A percentile compares a stretch with the other conserved stretches of the same genome.
These are phyloP conservation scores for Malassezia arunalokei DNA, from an alignment of 1,284 basidiomycete genomes.

Conservation along the genomic window DNA sequence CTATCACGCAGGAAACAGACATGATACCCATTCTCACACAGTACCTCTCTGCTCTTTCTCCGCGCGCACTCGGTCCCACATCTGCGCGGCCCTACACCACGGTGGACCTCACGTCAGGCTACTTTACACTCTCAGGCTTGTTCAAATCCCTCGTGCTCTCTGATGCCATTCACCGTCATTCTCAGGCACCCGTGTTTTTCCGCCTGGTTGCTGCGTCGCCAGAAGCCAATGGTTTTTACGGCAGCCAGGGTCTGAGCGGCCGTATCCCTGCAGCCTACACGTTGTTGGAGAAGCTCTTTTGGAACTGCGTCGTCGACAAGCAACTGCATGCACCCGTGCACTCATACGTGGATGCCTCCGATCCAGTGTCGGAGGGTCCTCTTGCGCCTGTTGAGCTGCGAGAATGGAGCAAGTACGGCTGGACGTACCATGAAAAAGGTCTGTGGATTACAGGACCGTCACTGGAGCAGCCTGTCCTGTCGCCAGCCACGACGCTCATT, in stretches of 20 bases:
- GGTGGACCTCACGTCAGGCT: slow-evolving; percentile 63
- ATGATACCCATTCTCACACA: slow-evolving; percentile 26
- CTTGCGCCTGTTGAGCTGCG: slow-evolving; percentile 55
- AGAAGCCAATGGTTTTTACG: slow-evolving; percentile 78
- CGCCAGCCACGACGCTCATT: slow-evolving; percentile 57
- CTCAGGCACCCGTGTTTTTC: slow-evolving; percentile 48
- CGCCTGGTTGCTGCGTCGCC: slow-evolving; percentile 75
- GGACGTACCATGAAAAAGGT: slow-evolving; percentile 89
- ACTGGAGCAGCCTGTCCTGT: background rate
- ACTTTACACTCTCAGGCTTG: slow-evolving; percentile 74
- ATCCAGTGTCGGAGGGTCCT: slow-evolving; percentile 15
- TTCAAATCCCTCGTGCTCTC: slow-evolving; percentile 50
- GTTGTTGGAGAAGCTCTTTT: slow-evolving; percentile 69
- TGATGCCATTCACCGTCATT: background rate
- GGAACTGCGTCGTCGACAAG: slow-evolving; percentile 51
- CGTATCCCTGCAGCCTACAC: slow-evolving; percentile 94
- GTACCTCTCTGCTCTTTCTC: slow-evolving; percentile 10
- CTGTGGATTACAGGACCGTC: slow-evolving; percentile 1
- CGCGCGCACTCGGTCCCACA: background rate
- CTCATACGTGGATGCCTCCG: background rate
- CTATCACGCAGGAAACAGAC: slow-evolving; percentile 45
- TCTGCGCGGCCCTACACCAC: slow-evolving; percentile 3
- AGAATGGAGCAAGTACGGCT: slow-evolving; percentile 79
- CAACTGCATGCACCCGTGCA: slow-evolving; percentile 46
- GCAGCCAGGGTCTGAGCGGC: slow-evolving; percentile 73